phyloP scores from a whole-genome alignment of 768 basidiomycete species.

The Suillus subluteus region DNA sequence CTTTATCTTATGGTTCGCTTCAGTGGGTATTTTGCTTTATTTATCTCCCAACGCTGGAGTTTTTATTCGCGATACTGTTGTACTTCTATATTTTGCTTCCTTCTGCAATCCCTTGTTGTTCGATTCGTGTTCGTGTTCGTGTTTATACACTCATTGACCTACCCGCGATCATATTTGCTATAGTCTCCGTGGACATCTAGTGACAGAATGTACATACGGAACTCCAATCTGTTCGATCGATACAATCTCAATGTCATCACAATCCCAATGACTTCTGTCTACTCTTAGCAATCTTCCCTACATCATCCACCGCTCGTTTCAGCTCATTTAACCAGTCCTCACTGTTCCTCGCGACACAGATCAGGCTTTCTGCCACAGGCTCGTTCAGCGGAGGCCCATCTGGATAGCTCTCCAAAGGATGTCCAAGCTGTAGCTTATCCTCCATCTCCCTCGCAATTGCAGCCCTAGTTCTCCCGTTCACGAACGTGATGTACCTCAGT shows the following conservation, averaged over 20 bases:
- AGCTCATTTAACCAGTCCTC: conserved; percentile 69
- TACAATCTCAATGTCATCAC: not conserved
- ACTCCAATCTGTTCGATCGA: not conserved
- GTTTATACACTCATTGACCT: not conserved
- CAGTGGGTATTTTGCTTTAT: conserved; percentile 25
- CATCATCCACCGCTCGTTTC: conserved; percentile 69
- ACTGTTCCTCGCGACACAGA: conserved; percentile 40
- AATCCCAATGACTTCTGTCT: conserved; percentile 44
- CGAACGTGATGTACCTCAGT: conserved; percentile 89
- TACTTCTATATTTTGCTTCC: conserved; percentile 19
- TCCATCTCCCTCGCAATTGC: conserved; percentile 84
- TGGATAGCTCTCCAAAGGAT: conserved; percentile 45
- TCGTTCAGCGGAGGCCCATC: conserved; percentile 31
- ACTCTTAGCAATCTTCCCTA: conserved; percentile 78
- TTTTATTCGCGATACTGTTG: conserved; percentile 32
- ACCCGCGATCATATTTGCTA: not conserved
- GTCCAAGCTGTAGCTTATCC: conserved; percentile 54
- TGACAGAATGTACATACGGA: conserved; percentile 3
- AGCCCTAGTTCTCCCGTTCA: conserved; percentile 78
- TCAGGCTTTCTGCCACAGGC: conserved; percentile 42
- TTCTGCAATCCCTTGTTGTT: not conserved
- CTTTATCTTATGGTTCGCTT: conserved; percentile 26
- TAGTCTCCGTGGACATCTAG: not conserved
- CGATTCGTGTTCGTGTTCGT: conserved; percentile 10
- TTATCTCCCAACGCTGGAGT: conserved; percentile 29